phyloP scores from a whole-genome alignment of 768 basidiomycete species.

The Leccinellum albellum region DNA sequence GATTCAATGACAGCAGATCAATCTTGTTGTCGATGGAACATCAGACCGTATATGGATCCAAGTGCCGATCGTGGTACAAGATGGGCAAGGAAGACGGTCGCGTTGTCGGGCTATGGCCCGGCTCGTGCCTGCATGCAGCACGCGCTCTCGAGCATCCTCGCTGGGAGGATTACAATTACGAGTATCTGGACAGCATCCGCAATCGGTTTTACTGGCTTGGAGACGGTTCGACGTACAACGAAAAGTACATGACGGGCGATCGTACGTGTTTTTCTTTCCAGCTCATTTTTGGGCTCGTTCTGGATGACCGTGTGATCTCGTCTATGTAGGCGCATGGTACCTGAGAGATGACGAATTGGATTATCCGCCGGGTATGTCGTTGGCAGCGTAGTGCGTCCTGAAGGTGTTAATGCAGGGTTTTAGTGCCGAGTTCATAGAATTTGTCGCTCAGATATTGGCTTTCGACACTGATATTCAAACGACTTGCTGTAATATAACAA shows the following conservation, averaged over 20 bases:
- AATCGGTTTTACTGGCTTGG: conserved; percentile 61
- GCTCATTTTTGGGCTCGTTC: conserved; percentile 3
- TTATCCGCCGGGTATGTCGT: conserved; percentile 9
- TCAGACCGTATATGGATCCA: conserved; percentile 55
- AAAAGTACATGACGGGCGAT: conserved; percentile 39
- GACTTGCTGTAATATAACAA: too few relatives aligned
- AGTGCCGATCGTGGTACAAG: conserved; percentile 66
- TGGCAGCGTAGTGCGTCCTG: background rate
- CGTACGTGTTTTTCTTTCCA: conserved; percentile 35
- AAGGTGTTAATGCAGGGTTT: background rate
- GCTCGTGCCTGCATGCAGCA: conserved; percentile 51
- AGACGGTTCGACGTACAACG: conserved; percentile 53
- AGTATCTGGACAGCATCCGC: conserved; percentile 38
- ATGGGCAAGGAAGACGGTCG: conserved; percentile 53
- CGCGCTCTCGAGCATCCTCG: conserved; percentile 50
- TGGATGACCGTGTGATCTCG: conserved; percentile 36
- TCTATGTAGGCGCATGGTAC: conserved; percentile 10
- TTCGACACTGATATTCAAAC: too few relatives aligned
- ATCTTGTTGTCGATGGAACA: too few relatives aligned
- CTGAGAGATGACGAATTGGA: conserved; percentile 12
- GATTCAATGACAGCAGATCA: conserved; percentile 17
- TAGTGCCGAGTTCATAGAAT: background rate
- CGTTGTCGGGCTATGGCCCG: conserved; percentile 60
- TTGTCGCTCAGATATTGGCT: background rate
- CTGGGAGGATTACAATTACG: conserved; percentile 64